Conservation (phyloP, 352 stramenopile species). For the Thalassiosira mediterranea region DNA sequence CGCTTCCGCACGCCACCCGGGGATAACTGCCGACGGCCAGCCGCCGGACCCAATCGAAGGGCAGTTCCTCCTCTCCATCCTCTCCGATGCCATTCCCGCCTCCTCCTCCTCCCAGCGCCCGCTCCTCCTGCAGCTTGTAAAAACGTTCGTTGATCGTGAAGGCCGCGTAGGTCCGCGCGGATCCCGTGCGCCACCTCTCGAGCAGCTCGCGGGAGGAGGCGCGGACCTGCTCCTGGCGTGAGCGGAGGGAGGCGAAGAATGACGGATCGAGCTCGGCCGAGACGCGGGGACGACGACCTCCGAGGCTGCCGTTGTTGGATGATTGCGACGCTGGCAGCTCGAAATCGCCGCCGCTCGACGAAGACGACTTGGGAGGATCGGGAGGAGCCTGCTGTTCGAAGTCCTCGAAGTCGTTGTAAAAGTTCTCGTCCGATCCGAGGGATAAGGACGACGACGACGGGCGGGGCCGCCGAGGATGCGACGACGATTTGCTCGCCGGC, state of each 20-base stretch:
- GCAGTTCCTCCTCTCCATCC: not conserved
- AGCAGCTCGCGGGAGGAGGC: conserved; percentile 16
- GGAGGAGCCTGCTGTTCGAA: not conserved
- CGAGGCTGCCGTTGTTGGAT: no score
- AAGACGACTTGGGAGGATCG: not conserved
- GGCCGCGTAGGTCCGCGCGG: conserved; percentile 7
- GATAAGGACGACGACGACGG: not conserved
- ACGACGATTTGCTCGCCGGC: not conserved
- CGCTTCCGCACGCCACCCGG: conserved; percentile 58
- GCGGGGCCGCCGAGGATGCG: not conserved
- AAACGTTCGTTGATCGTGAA: conserved; percentile 40
- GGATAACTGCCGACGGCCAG: conserved; percentile 66
- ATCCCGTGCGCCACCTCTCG: conserved; percentile 16
- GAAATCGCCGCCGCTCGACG: not conserved
- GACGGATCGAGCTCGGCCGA: not conserved
- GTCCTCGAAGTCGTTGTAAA: conserved; percentile 1
- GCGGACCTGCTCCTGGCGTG: conserved; percentile 8
- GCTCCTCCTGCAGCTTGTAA: conserved; percentile 4
- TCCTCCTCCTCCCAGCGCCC: not conserved
- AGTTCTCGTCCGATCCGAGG: not conserved
- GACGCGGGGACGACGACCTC: not conserved
- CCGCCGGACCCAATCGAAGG: conserved; percentile 69
- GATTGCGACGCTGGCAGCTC: no score
- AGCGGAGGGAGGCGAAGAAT: not conserved
- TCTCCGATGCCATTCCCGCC: not conserved